Conservation (phyloP, 2,329 filamentous ascomycete genomes). For the Ophiostoma pallidulum region DNA sequence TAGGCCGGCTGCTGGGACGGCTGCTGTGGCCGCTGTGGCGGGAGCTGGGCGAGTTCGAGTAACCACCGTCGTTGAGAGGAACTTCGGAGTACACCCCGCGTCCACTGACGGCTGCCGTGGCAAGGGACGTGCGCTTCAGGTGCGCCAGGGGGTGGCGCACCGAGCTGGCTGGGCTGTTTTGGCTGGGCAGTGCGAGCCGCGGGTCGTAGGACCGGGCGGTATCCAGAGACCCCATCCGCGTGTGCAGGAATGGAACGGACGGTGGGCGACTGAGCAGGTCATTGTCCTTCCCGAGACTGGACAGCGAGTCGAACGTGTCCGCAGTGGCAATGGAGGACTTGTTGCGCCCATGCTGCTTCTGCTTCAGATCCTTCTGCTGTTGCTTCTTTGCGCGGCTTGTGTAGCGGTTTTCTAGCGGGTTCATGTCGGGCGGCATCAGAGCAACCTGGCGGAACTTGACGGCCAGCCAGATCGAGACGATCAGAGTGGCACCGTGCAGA, state of each 20-base stretch:
- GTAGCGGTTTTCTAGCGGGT: slow-evolving; percentile 78
- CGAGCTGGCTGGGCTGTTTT: slow-evolving; percentile 35
- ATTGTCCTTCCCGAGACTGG: slow-evolving; percentile 46
- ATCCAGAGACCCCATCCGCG: slow-evolving; percentile 51
- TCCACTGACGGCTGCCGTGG: slow-evolving; percentile 15
- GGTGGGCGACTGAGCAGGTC: slow-evolving; percentile 36
- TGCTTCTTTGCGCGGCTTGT: slow-evolving; percentile 49
- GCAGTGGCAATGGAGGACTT: slow-evolving; percentile 45
- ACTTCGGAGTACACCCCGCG: slow-evolving; percentile 42
- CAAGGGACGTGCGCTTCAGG: slow-evolving; percentile 38
- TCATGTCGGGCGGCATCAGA: slow-evolving; percentile 83
- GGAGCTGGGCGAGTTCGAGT: slow-evolving; percentile 19
- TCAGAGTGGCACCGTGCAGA: slow-evolving; percentile 61
- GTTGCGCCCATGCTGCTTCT: slow-evolving; percentile 59
- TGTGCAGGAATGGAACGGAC: slow-evolving; percentile 71
- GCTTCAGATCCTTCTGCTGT: slow-evolving; percentile 2
- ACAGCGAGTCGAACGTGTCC: slow-evolving; percentile 24
- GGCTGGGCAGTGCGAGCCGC: slow-evolving; percentile 45
- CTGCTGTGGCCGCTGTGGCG: slow-evolving; percentile 1
- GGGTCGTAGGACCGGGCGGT: slow-evolving; percentile 43
- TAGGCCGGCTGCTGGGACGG: slow-evolving; percentile 6
- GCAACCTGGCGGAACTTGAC: slow-evolving; percentile 75
- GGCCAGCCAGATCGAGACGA: slow-evolving; percentile 64
- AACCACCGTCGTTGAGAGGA: slow-evolving; percentile 31
- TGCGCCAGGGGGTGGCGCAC: slow-evolving; percentile 28